Evolutionary conservation across 2,329 filamentous ascomycete species (phyloP).

Genomic region (Ophiostoma sp.): DNA sequence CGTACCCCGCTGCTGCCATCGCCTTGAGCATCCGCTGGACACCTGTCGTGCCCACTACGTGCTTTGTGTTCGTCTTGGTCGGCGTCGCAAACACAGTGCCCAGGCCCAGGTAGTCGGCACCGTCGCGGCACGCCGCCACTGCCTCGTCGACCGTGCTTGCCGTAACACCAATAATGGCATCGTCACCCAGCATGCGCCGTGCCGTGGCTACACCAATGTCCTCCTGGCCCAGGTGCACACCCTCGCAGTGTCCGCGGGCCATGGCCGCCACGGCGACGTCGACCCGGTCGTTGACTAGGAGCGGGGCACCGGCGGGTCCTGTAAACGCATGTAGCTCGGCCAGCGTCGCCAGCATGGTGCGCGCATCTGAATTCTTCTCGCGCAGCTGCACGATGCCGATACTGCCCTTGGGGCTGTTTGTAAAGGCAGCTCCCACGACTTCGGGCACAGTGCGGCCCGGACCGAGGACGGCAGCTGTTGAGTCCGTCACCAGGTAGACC

Average conservation of each 20-base stretch:
- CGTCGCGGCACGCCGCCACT: constrained; percentile 60
- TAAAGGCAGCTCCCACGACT: constrained; percentile 69
- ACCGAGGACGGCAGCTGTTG: constrained; percentile 76
- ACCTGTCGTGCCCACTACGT: constrained; percentile 68
- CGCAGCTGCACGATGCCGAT: constrained; percentile 71
- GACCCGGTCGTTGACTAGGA: constrained; percentile 88
- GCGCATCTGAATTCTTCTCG: constrained; percentile 77
- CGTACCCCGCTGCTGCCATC: constrained; percentile 47
- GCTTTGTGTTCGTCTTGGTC: constrained; percentile 66
- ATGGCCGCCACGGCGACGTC: constrained; percentile 83
- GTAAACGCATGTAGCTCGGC: constrained; percentile 67
- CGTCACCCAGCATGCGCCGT: constrained; percentile 63
- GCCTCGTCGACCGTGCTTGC: constrained; percentile 72
- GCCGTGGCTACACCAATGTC: constrained; percentile 62
- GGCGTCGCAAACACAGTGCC: constrained; percentile 83
- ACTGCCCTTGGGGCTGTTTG: constrained; percentile 55
- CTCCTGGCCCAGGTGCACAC: constrained; percentile 92
- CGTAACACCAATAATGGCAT: constrained; percentile 83
- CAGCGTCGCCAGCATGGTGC: constrained; percentile 63
- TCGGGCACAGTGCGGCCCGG: constrained; percentile 56
- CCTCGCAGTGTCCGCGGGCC: constrained; percentile 79
- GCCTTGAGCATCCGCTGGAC: constrained; percentile 59
- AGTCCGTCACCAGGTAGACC: constrained; percentile 89
- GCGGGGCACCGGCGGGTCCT: constrained; percentile 44
- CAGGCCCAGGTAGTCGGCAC: constrained; percentile 87